Evolutionary conservation across 305 asterid species (phyloP).

Genomic region (Fraxinus velutina): DNA sequence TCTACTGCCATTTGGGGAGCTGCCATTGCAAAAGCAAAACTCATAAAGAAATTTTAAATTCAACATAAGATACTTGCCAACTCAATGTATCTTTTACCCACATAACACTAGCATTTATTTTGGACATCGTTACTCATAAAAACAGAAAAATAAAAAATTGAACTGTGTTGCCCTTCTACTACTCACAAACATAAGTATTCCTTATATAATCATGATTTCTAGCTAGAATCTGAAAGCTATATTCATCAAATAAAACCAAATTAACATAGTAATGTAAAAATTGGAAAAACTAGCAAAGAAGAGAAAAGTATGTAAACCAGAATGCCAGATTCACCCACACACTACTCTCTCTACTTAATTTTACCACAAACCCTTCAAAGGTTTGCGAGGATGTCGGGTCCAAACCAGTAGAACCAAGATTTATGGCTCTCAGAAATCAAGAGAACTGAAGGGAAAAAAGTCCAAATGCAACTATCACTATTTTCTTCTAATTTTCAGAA

Average conservation of each 20-base stretch:
- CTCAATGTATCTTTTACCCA: background rate
- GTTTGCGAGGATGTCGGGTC: constrained; percentile 13
- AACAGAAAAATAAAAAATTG: background rate
- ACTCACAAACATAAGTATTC: background rate
- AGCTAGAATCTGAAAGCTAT: constrained; percentile 4
- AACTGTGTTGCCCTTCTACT: background rate
- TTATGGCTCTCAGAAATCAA: constrained; percentile 18
- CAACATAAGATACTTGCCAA: constrained; percentile 10
- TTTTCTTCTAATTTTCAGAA: constrained; percentile 8
- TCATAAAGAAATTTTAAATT: constrained; percentile 5
- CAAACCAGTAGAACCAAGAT: constrained; percentile 3
- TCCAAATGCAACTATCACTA: background rate
- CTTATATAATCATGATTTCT: constrained; percentile 6
- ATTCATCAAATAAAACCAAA: constrained; percentile 4
- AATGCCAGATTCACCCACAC: constrained; percentile 23
- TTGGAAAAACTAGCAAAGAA: constrained; percentile 18
- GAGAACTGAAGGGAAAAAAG: background rate
- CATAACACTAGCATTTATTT: constrained; percentile 10
- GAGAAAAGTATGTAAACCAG: constrained; percentile 20
- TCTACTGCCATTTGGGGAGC: constrained; percentile 62
- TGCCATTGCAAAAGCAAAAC: constrained; percentile 38
- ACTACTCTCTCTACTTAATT: constrained; percentile 7
- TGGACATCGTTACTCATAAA: background rate
- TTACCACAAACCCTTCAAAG: constrained; percentile 14
- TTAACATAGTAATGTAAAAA: background rate